These are phyloP conservation scores for Neobulgaria alba DNA, from an alignment of 2,329 filamentous ascomycete genomes.

Conservation along the genomic window DNA sequence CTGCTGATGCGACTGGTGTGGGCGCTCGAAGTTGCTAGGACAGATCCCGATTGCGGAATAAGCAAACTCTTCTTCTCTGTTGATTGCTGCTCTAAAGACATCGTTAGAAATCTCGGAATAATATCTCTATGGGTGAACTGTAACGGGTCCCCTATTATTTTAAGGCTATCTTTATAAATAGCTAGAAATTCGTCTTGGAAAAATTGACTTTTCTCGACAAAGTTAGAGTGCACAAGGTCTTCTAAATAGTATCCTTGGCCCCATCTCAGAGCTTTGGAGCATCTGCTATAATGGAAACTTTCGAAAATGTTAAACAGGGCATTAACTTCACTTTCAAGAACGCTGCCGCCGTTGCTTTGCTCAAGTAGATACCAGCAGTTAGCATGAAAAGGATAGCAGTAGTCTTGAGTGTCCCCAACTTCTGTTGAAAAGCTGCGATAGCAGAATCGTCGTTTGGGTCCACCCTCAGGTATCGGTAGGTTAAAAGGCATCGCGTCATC, in stretches of 20 bases:
- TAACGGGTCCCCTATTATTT: conserved; percentile 5
- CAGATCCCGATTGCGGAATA: too few species aligned
- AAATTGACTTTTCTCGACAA: conserved; percentile 1
- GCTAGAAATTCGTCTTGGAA: conserved; percentile 2
- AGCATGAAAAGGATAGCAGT: conserved; percentile 7
- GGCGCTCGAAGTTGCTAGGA: too few species aligned
- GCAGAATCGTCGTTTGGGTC: conserved; percentile 4
- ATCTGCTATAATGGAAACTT: conserved; percentile 7
- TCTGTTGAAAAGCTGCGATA: conserved; percentile 1
- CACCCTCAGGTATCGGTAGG: conserved; percentile 3
- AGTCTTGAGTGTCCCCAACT: not conserved
- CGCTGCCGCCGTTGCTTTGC: not conserved
- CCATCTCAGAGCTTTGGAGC: conserved; percentile 4
- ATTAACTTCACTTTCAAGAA: conserved; percentile 2
- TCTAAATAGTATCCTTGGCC: conserved; percentile 7
- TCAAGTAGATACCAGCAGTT: conserved; percentile 6
- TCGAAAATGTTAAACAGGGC: conserved; percentile 7
- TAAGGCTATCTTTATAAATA: conserved; percentile 2
- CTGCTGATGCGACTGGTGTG: too few species aligned
- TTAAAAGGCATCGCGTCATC: conserved; percentile 2
- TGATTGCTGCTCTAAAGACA: too few species aligned
- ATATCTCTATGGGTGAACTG: conserved; percentile 2
- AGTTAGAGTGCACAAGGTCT: conserved; percentile 3
- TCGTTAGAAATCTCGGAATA: too few species aligned
- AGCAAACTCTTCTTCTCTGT: too few species aligned